Percentiles rank a stretch among this genome's conserved stretches.
phyloP scores from a whole-genome alignment of 2,329 filamentous ascomycete genomes.

The Rhinocladiella mackenziei region DNA sequence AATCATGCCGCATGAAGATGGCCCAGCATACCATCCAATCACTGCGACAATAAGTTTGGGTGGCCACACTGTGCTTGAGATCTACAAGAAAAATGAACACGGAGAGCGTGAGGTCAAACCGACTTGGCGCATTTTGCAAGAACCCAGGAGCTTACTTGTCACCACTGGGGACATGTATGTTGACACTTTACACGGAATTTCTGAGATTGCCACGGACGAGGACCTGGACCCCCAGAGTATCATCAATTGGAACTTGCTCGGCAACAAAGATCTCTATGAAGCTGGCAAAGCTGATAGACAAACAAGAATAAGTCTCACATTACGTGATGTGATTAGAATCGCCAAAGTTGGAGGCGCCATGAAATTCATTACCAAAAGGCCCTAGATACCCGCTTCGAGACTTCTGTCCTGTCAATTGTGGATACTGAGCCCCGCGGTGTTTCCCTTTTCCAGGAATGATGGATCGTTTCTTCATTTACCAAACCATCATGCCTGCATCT shows the following conservation, averaged over 20 bases:
- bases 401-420: slow-evolving; percentile 1
- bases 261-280: slow-evolving; percentile 37
- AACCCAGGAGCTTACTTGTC: slow-evolving; percentile 68
- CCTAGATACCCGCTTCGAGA: not conserved
- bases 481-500: no score
- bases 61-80: slow-evolving; percentile 69
- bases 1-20: slow-evolving; percentile 98
- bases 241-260: slow-evolving; percentile 57
- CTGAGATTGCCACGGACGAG: slow-evolving; percentile 56
- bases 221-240: slow-evolving; percentile 49
- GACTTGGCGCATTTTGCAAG: slow-evolving; percentile 67
- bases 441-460: no score
- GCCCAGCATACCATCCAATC: slow-evolving; percentile 76
- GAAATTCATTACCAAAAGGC: slow-evolving; percentile 27
- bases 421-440: no score
- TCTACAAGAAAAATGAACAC: slow-evolving; percentile 57
- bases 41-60: slow-evolving; percentile 90
- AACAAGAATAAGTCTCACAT: slow-evolving; percentile 59
- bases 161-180: slow-evolving; percentile 53
- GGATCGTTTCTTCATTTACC: no score
- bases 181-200: slow-evolving; percentile 58
- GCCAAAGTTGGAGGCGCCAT: slow-evolving; percentile 60
- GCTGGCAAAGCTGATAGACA: slow-evolving; percentile 46
- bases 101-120: slow-evolving; percentile 29
- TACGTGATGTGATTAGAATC: slow-evolving; percentile 81